These are phyloP conservation scores for Ophiostoma sp. DNA, from an alignment of 2,329 filamentous ascomycete genomes.

Conservation along the genomic window DNA sequence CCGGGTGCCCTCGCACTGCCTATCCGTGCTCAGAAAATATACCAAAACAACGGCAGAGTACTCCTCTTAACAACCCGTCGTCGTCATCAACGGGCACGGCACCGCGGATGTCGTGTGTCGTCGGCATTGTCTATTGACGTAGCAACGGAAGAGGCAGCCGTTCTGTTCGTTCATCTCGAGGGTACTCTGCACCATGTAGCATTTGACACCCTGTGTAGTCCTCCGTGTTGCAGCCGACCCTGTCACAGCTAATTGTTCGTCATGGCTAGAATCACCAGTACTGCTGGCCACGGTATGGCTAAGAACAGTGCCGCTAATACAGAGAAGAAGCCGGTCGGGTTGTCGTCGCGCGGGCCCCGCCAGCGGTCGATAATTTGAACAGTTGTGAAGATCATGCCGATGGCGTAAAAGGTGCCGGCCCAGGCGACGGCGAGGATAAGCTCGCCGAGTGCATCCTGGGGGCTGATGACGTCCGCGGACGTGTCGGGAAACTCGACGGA, in stretches of 20 bases:
- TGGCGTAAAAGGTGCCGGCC: constrained; percentile 26
- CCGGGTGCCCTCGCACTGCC: not conserved
- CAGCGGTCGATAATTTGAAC: constrained; percentile 30
- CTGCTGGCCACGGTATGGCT: constrained; percentile 27
- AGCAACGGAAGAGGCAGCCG: no score
- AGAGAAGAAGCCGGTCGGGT: constrained; percentile 24
- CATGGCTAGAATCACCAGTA: constrained; percentile 25
- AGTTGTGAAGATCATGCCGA: constrained; percentile 29
- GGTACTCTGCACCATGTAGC: not conserved
- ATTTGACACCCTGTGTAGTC: not conserved
- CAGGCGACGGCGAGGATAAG: constrained; percentile 27
- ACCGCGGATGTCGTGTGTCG: not conserved
- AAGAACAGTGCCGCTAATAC: constrained; percentile 27
- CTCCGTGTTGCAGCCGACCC: not conserved
- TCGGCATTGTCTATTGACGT: not conserved
- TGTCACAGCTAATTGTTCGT: not conserved
- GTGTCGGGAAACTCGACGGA: constrained; percentile 25
- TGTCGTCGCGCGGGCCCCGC: constrained; percentile 29
- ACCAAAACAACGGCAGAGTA: not conserved
- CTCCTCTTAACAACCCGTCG: not conserved
- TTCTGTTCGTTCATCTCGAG: not conserved
- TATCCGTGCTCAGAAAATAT: not conserved
- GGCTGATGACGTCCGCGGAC: constrained; percentile 26
- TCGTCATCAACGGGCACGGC: not conserved
- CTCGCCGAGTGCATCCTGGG: constrained; percentile 24